Conservation (phyloP, 2,329 filamentous ascomycete species). For the Pseudogymnoascus sp. region DNA sequence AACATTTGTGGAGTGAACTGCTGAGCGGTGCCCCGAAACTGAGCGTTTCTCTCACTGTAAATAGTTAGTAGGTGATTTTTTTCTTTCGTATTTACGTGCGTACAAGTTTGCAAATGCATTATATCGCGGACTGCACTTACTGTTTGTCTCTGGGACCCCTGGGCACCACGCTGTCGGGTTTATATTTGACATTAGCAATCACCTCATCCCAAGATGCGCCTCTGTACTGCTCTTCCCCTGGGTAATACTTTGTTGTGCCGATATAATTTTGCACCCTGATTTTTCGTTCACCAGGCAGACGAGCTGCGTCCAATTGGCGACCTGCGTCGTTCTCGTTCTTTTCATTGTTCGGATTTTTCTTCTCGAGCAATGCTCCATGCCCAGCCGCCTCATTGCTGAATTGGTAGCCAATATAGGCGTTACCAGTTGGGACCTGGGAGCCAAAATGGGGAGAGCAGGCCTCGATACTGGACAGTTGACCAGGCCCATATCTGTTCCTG, state of each 20-base stretch:
- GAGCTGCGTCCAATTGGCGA: background rate
- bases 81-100: background rate
- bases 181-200: background rate
- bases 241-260: background rate
- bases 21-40: background rate
- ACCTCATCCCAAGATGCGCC: background rate
- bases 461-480: background rate
- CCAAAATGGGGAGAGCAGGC: background rate
- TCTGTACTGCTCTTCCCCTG: background rate
- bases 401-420: background rate
- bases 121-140: background rate
- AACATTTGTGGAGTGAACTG: background rate
- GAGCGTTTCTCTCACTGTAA: background rate
- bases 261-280: background rate
- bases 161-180: background rate
- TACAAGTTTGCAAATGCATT: background rate
- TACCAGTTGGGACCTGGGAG: background rate
- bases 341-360: background rate
- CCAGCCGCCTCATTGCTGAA: background rate
- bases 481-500: background rate
- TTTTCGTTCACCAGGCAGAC: background rate
- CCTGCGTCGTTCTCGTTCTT: background rate
- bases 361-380: background rate
- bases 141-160: background rate
- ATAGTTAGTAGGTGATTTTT: background rate